Evolutionary conservation across 23 red algal species (phyloP).

Genomic region (Agarophyton chilense): DNA sequence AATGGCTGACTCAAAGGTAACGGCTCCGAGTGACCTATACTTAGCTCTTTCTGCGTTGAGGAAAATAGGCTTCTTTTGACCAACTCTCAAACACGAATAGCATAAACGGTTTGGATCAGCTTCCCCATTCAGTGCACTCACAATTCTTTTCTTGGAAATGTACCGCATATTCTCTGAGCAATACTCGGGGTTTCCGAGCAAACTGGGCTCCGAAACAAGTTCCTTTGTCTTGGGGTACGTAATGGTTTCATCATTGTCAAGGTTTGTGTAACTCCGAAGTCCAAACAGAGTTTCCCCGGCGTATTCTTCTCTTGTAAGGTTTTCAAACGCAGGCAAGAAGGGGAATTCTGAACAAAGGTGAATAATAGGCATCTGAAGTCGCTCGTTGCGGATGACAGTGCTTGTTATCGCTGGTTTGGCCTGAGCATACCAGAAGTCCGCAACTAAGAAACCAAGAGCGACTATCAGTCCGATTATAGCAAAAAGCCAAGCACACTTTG

Average conservation of each 20-base stretch:
- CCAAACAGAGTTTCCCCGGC: constrained; percentile 38
- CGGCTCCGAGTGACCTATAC: constrained; percentile 13
- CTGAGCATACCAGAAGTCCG: constrained; percentile 55
- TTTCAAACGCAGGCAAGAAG: constrained; percentile 18
- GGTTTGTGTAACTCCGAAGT: constrained; percentile 48
- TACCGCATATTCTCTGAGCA: constrained; percentile 3
- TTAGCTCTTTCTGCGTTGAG: constrained; percentile 28
- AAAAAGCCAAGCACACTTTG: constrained; percentile 58
- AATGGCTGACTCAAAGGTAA: constrained; percentile 29
- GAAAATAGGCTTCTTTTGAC: constrained; percentile 12
- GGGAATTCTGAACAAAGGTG: constrained; percentile 30
- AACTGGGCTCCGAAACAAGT: background rate
- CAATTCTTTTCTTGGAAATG: constrained; percentile 29
- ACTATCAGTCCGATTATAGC: constrained; percentile 42
- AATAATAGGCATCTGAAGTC: constrained; percentile 1
- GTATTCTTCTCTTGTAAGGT: background rate
- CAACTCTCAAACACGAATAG: constrained; percentile 50
- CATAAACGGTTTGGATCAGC: constrained; percentile 5
- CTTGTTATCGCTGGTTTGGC: constrained; percentile 53
- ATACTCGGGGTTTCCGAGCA: constrained; percentile 21
- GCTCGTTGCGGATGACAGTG: constrained; percentile 28
- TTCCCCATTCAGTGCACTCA: constrained; percentile 16
- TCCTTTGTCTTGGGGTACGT: constrained; percentile 19
- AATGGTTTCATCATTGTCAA: constrained; percentile 10
- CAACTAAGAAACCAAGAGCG: constrained; percentile 46